phyloP scores from a whole-genome alignment of 2,329 filamentous ascomycete genomes.

The Penicillium vulpinum region DNA sequence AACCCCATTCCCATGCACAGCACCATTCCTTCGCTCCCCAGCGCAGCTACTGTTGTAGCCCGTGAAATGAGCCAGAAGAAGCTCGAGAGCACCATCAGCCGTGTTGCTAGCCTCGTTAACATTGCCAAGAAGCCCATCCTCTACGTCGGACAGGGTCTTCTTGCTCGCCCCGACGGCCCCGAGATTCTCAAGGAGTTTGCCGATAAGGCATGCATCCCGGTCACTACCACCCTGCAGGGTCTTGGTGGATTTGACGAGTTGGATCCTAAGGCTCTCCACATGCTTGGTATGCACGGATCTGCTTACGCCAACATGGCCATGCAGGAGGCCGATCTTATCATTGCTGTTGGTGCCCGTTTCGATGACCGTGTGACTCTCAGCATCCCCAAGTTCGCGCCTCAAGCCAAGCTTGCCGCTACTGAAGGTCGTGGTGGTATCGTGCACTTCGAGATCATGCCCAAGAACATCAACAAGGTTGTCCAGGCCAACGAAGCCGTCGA shows the following conservation, averaged over 20 bases:
- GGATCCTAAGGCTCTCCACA: conserved; percentile 91
- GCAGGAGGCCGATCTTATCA: conserved; percentile 93
- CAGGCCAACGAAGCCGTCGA: conserved; percentile 94
- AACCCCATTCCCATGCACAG: conserved; percentile 79
- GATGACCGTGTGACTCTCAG: conserved; percentile 90
- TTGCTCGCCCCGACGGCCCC: conserved; percentile 76
- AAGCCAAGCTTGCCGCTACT: conserved; percentile 77
- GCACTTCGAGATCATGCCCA: conserved; percentile 98
- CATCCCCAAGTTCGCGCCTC: conserved; percentile 83
- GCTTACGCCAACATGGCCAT: conserved; percentile 98
- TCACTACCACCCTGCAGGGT: conserved; percentile 93
- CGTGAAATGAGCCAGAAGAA: conserved; percentile 71
- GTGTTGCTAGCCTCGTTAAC: conserved; percentile 81
- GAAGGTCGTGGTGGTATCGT: conserved; percentile 91
- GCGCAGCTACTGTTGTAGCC: conserved; percentile 79
- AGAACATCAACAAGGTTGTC: conserved; percentile 99
- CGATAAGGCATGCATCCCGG: conserved; percentile 87
- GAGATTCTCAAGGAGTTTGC: conserved; percentile 79
- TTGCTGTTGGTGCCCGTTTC: conserved; percentile 89
- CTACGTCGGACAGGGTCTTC: conserved; percentile 88
- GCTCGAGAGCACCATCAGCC: conserved; percentile 69
- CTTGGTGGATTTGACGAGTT: conserved; percentile 91
- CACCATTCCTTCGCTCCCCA: conserved; percentile 74
- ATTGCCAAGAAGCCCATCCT: conserved; percentile 90
- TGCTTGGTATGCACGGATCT: conserved; percentile 98